phyloP scores from a whole-genome alignment of 2,329 filamentous ascomycete species.

The Pyricularia grisea region DNA sequence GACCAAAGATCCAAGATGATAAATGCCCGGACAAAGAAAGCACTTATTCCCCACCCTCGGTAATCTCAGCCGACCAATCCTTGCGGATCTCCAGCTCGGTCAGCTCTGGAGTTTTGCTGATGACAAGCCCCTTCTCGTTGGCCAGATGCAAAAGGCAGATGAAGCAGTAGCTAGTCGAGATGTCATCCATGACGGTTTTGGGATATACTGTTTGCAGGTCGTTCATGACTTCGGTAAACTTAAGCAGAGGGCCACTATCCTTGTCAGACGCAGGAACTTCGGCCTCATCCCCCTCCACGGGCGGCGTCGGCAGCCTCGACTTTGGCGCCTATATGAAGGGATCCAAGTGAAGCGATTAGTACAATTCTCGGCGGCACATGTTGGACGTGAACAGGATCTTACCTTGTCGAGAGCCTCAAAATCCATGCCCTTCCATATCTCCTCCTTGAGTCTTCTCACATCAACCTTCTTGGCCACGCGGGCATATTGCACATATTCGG shows the following conservation, averaged over 20 bases:
- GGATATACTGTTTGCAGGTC: conserved; percentile 79
- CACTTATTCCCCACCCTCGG: conserved; percentile 25
- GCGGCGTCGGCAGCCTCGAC: conserved; percentile 19
- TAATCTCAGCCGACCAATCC: conserved; percentile 51
- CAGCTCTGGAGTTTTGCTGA: conserved; percentile 53
- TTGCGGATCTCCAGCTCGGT: conserved; percentile 52
- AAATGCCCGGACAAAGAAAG: not conserved
- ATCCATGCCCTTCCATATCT: conserved; percentile 59
- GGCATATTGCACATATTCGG: conserved; percentile 63
- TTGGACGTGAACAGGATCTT: conserved; percentile 17
- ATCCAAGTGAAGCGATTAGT: not conserved
- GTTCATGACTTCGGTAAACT: conserved; percentile 90
- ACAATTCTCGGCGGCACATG: not conserved
- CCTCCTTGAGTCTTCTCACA: conserved; percentile 58
- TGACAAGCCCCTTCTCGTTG: conserved; percentile 82
- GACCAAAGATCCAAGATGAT: not conserved
- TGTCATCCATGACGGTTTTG: conserved; percentile 79
- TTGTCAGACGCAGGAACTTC: conserved; percentile 12
- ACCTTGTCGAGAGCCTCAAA: conserved; percentile 41
- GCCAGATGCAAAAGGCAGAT: conserved; percentile 86
- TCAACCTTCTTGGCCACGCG: conserved; percentile 64
- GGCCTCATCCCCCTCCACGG: conserved; percentile 10
- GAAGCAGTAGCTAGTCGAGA: conserved; percentile 88
- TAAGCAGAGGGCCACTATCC: conserved; percentile 47
- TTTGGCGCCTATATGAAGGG: conserved; percentile 13